A percentile compares a stretch with the other conserved stretches of the same genome.
These are phyloP conservation scores for Rutstroemia sp. DNA, from an alignment of 2,329 filamentous ascomycete species.

Conservation along the genomic window DNA sequence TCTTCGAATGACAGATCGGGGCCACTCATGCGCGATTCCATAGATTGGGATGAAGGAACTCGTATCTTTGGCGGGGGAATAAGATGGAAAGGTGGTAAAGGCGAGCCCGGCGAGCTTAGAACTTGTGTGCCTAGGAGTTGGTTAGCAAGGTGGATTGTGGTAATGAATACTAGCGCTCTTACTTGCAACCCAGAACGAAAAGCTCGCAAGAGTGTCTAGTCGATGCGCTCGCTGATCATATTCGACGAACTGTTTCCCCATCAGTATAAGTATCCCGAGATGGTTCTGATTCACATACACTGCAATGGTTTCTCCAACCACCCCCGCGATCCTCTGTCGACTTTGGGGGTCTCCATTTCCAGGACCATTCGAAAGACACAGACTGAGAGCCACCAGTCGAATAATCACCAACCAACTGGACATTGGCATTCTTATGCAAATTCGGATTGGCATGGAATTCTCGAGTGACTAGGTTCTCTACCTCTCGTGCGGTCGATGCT, in stretches of 20 bases:
- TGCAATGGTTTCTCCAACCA: conserved; percentile 94
- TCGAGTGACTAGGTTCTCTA: conserved; percentile 87
- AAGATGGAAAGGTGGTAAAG: conserved; percentile 66
- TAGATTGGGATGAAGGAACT: conserved; percentile 79
- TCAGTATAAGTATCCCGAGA: conserved; percentile 14
- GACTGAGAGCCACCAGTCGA: conserved; percentile 75
- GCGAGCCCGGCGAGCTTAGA: conserved; percentile 54
- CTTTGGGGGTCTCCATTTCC: conserved; percentile 95
- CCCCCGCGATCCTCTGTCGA: conserved; percentile 71
- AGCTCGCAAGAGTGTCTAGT: conserved; percentile 80
- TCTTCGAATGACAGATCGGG: conserved; percentile 50
- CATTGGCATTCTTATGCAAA: conserved; percentile 93
- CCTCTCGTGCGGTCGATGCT: conserved; percentile 74
- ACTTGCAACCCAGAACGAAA: conserved; percentile 94
- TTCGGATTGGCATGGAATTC: conserved; percentile 98
- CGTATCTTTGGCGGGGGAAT: conserved; percentile 68
- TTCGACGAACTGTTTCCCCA: conserved; percentile 68
- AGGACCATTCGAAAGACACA: conserved; percentile 88
- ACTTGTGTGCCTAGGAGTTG: conserved; percentile 25
- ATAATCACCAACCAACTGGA: conserved; percentile 90
- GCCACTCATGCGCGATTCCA: conserved; percentile 73
- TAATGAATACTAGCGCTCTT: conserved; percentile 29
- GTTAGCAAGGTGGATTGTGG: conserved; percentile 17
- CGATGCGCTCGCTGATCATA: conserved; percentile 91
- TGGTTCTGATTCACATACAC: conserved; percentile 43